Conservation (phyloP, 228 moss, liverwort and hornwort species). For the Sphagnum fallax region DNA sequence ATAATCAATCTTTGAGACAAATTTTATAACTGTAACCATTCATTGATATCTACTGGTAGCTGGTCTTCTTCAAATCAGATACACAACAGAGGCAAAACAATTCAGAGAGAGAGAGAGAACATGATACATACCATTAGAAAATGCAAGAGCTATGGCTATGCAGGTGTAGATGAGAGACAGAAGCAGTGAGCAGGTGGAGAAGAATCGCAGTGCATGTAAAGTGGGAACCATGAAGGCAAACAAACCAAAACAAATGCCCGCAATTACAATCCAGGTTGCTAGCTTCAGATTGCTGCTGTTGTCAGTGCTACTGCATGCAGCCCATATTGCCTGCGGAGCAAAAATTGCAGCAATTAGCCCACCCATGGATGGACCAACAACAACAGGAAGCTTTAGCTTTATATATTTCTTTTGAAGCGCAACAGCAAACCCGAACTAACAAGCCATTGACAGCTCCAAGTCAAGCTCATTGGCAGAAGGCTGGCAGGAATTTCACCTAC, state of each 20-base stretch:
- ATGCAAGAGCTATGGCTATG: conserved; percentile 16
- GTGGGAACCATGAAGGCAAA: conserved; percentile 32
- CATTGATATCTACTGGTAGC: no score
- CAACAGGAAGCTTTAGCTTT: no score
- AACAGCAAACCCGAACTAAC: no score
- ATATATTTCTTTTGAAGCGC: no score
- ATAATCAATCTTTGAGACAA: no score
- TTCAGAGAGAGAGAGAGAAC: not conserved
- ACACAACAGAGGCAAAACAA: not conserved
- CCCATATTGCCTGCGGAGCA: conserved; percentile 21
- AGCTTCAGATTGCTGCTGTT: conserved; percentile 18
- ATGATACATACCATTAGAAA: conserved; percentile 27
- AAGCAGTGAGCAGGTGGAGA: conserved; percentile 23
- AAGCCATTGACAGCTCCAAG: no score
- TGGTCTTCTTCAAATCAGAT: not conserved
- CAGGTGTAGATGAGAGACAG: conserved; percentile 20
- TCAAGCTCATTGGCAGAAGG: no score
- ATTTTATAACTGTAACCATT: no score
- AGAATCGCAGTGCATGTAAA: conserved; percentile 30
- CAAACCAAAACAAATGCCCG: conserved; percentile 17
- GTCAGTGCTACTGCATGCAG: conserved; percentile 2
- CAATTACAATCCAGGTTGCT: conserved; percentile 38
- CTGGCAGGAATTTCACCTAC: no score
- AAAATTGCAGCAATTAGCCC: no score
- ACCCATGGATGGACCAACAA: no score